Evolutionary conservation across 2,329 filamentous ascomycete species (phyloP), one percentile per base, ranked within the genome.

Genomic region (Xenoacremonium recifei): DNA sequence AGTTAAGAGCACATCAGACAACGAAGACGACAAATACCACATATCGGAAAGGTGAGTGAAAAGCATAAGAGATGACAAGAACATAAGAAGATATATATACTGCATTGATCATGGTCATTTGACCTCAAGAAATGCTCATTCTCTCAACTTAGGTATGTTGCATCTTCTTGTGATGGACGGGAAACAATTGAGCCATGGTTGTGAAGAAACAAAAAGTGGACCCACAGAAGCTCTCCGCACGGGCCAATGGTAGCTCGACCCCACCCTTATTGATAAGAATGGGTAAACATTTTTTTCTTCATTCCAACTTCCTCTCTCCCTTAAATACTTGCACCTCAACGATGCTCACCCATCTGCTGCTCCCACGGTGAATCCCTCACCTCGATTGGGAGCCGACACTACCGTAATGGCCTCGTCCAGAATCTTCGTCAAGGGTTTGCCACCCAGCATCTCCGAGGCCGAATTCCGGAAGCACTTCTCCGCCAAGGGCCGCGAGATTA

Each of bases 381-480:
- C 53, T 45, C 49, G 39, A 49, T 41, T 40, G 50, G 49, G 53
- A 58, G 37, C 39, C 30, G n/a, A n/a, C n/a, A 51, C 45, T 42
- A 46, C 45, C 41, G 50, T 49, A 50, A 73, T 76, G 65, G 72
- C 73, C 53, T 75, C 76, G 66, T 93, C 88, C 65, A 83, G 77
- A 51, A 74, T 86, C 36, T 86, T 95, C 71, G 72, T 97, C 79
- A 77, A 87, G 79, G 76, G 91, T 47, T 75, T 99, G 45, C 93
- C 93, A 35, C 90, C 90, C 23, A 87, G 80, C 41, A 85, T 96
- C 58, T 85, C 83, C 11, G 89, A 95, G 68, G 82, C 85, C 39
- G 87, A 95, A 53, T 87, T 97, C 62, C 84, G 82, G 62, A 90
- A 88, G 62, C 91, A 97, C 70, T 99, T 99, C 67, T 80, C 86